These are phyloP conservation scores for Fusarium nodosum DNA, from an alignment of 2,329 filamentous ascomycete genomes.

Conservation along the genomic window DNA sequence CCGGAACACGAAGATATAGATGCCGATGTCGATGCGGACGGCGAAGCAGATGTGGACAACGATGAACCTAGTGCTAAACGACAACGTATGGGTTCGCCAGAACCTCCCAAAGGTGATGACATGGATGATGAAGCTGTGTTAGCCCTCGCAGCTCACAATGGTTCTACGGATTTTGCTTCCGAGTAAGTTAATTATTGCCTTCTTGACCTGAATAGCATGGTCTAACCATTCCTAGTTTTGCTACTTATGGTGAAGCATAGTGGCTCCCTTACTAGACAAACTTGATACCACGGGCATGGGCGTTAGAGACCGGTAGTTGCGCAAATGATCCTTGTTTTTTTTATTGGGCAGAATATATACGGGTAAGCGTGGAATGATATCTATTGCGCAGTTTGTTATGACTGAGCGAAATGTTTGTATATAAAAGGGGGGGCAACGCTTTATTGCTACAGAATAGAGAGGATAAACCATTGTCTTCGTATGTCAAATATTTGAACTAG, in stretches of 20 bases:
- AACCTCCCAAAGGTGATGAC: slow-evolving; percentile 53
- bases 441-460: background rate
- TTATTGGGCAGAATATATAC: slow-evolving; percentile 7
- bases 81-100: slow-evolving; percentile 53
- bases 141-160: slow-evolving; percentile 61
- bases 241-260: slow-evolving; percentile 58
- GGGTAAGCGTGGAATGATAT: slow-evolving; percentile 13
- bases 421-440: background rate
- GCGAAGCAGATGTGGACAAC: slow-evolving; percentile 51
- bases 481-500: background rate
- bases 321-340: slow-evolving; percentile 12
- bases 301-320: slow-evolving; percentile 39
- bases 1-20: slow-evolving; percentile 41
- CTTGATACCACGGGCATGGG: slow-evolving; percentile 42
- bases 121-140: slow-evolving; percentile 65
- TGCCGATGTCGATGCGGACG: slow-evolving; percentile 53
- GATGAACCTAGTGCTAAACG: slow-evolving; percentile 59
- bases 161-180: slow-evolving; percentile 56
- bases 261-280: slow-evolving; percentile 20
- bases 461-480: background rate
- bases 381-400: slow-evolving; percentile 7
- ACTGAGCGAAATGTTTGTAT: slow-evolving; percentile 9
- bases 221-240: slow-evolving; percentile 52
- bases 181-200: slow-evolving; percentile 55
- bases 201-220: background rate